A percentile compares a stretch with the other conserved stretches of the same genome.
Evolutionary conservation across 192 early-diverging fungal genomes (phyloP).

Genomic region (Gonapodya sp.): DNA sequence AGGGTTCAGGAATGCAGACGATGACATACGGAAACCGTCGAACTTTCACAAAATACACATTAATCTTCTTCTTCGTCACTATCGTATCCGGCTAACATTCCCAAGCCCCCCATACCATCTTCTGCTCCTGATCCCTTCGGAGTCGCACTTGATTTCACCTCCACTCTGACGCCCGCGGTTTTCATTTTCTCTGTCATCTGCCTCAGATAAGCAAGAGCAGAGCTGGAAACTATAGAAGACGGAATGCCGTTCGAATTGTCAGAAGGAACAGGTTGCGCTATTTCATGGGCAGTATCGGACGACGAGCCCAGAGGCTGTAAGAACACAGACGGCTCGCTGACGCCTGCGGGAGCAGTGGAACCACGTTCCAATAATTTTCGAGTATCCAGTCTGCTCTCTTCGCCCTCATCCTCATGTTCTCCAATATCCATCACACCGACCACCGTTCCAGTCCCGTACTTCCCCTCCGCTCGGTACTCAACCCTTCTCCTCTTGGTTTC

Average conservation of each 20-base stretch:
- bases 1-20: too few species aligned
- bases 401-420: background rate
- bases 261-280: background rate
- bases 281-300: background rate
- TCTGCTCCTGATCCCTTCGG: background rate
- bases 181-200: background rate
- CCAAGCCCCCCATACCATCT: background rate
- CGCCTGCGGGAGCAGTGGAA: background rate
- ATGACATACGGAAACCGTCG: too few species aligned
- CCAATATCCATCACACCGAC: background rate
- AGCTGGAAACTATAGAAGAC: background rate
- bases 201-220: background rate
- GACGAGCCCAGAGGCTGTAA: background rate
- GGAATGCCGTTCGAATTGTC: background rate
- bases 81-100: background rate
- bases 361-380: background rate
- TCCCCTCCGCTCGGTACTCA: background rate
- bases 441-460: background rate
- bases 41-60: background rate
- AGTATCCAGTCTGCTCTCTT: background rate
- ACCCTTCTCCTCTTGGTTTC: background rate
- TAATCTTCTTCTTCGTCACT: background rate
- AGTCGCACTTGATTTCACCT: background rate
- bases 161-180: background rate
- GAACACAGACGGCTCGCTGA: background rate